phyloP scores from a whole-genome alignment of 192 early-diverging fungal genomes.

The Backusella parvicylindrica region DNA sequence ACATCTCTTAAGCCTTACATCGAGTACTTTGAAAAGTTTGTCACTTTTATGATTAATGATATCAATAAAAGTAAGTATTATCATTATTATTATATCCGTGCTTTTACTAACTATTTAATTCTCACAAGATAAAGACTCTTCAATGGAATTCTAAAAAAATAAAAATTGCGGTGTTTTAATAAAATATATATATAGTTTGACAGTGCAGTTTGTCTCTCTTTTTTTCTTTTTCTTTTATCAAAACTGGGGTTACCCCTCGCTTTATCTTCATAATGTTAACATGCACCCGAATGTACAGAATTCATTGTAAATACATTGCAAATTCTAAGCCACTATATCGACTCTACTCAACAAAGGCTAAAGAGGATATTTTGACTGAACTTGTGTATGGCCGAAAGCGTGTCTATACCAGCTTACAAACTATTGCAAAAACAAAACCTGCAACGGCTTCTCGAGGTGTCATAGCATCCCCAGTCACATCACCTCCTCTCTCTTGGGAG shows the following conservation, averaged over 20 bases:
- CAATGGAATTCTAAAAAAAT: not conserved
- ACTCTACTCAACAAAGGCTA: not conserved
- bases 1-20: constrained; percentile 59
- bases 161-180: not conserved
- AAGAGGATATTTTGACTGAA: constrained; percentile 32
- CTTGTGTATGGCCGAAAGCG: constrained; percentile 39
- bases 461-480: constrained; percentile 31
- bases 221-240: not conserved
- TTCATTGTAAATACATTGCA: not conserved
- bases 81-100: not conserved
- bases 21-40: constrained; percentile 66
- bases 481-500: constrained; percentile 34
- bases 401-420: constrained; percentile 39
- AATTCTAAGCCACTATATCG: not conserved
- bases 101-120: not conserved
- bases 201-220: not conserved
- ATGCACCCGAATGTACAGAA: not conserved
- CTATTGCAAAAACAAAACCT: constrained; percentile 28
- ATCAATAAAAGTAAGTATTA: not conserved
- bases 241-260: not conserved
- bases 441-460: constrained; percentile 29
- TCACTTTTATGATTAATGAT: constrained; percentile 45
- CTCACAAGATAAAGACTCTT: not conserved
- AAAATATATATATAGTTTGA: not conserved
- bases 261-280: not conserved